Conservation (phyloP, 2,329 filamentous ascomycete species). For the Colletotrichum sp. region DNA sequence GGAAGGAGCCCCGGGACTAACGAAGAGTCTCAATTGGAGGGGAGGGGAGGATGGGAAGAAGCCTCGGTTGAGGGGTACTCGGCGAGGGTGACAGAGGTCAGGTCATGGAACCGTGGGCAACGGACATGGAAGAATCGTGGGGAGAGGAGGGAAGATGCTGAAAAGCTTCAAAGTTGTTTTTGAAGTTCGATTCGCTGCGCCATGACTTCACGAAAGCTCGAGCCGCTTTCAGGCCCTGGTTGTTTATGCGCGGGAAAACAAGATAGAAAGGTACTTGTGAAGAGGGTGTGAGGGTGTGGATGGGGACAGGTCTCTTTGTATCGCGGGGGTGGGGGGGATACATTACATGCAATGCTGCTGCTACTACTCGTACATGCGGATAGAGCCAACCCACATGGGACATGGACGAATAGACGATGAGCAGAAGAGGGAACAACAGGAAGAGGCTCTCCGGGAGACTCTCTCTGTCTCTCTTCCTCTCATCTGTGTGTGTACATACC, state of each 20-base stretch:
- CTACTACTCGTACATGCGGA: neutral
- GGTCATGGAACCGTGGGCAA: neutral
- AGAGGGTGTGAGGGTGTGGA: neutral
- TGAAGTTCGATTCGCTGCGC: neutral
- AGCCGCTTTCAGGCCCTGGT: constrained; percentile 13
- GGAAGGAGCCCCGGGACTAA: neutral
- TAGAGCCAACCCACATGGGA: neutral
- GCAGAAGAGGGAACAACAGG: neutral
- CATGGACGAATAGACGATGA: neutral
- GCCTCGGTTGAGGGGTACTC: neutral
- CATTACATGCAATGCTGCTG: neutral
- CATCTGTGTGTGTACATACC: neutral
- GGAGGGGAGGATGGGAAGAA: neutral
- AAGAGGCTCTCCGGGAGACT: neutral
- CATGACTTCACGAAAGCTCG: constrained; percentile 16
- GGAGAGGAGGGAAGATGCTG: neutral
- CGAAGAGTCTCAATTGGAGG: neutral
- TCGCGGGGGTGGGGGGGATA: constrained; percentile 13
- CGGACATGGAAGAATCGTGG: neutral
- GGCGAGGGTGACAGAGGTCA: neutral
- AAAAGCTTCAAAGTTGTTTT: constrained; percentile 15
- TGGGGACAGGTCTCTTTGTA: neutral
- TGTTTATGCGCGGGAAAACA: neutral
- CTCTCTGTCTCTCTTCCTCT: neutral
- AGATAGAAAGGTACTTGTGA: neutral